phyloP scores from a whole-genome alignment of 2,329 filamentous ascomycete genomes.

The Bipolaris zeicola region DNA sequence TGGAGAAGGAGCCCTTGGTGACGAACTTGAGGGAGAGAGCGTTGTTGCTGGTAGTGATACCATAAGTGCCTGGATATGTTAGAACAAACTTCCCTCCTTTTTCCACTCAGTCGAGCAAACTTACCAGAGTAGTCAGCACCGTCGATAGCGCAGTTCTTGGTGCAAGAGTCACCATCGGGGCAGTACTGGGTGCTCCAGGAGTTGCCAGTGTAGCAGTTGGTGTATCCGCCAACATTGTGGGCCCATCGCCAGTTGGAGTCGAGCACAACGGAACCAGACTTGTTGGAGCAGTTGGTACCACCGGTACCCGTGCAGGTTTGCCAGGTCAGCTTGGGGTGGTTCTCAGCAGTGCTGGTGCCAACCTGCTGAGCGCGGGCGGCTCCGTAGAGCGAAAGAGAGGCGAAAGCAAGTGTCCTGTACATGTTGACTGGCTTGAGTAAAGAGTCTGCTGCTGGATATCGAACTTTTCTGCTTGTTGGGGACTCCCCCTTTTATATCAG shows the following conservation, averaged over 20 bases:
- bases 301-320: conserved; percentile 49
- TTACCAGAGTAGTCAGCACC: conserved; percentile 51
- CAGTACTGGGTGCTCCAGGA: conserved; percentile 51
- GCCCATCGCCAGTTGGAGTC: conserved; percentile 60
- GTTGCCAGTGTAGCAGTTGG: conserved; percentile 58
- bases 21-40: conserved; percentile 63
- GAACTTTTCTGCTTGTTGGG: conserved; percentile 18
- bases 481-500: conserved; percentile 35
- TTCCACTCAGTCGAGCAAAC: not conserved
- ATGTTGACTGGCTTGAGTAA: conserved; percentile 42
- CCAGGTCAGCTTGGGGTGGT: conserved; percentile 50
- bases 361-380: conserved; percentile 51
- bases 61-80: conserved; percentile 43
- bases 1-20: conserved; percentile 55
- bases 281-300: conserved; percentile 47
- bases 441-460: conserved; percentile 35
- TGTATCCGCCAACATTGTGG: conserved; percentile 52
- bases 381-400: conserved; percentile 49
- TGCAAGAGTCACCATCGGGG: conserved; percentile 46
- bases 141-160: conserved; percentile 51
- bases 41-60: conserved; percentile 59
- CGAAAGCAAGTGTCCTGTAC: conserved; percentile 49
- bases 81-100: not conserved
- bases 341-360: conserved; percentile 49
- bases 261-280: conserved; percentile 47